Conservation (phyloP, 2,329 filamentous ascomycete genomes). For the Aureobasidium zeae region DNA sequence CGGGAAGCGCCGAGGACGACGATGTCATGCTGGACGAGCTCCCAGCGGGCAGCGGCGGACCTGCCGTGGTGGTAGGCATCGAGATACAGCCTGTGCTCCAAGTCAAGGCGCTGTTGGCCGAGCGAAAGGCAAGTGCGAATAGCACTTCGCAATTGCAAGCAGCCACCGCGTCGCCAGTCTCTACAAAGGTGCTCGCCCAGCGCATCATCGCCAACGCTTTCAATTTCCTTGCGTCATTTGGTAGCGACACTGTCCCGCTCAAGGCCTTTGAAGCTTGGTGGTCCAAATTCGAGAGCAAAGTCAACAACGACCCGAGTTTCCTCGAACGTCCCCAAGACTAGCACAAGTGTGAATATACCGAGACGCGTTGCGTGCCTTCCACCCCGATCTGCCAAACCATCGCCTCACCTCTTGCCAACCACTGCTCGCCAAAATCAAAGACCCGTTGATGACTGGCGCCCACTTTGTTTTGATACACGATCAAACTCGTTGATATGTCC, state of each 20-base stretch:
- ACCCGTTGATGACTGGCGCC: no score
- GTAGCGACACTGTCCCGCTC: slow-evolving; percentile 81
- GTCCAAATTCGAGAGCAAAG: slow-evolving; percentile 83
- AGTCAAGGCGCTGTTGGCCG: slow-evolving; percentile 61
- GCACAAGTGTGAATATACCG: neutral
- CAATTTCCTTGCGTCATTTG: slow-evolving; percentile 88
- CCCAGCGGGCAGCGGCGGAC: neutral
- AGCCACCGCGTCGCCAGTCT: slow-evolving; percentile 33
- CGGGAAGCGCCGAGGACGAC: slow-evolving; percentile 37
- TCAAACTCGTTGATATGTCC: no score
- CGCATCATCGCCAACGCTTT: slow-evolving; percentile 95
- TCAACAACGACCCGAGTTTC: slow-evolving; percentile 80
- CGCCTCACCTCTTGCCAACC: neutral
- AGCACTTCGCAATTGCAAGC: slow-evolving; percentile 21
- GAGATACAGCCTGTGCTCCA: slow-evolving; percentile 65
- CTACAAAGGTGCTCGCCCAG: slow-evolving; percentile 77
- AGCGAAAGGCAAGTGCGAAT: slow-evolving; percentile 42
- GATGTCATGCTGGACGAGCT: slow-evolving; percentile 40
- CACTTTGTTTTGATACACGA: no score
- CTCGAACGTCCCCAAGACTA: slow-evolving; percentile 58
- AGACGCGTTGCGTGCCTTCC: slow-evolving; percentile 8
- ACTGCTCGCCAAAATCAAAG: neutral
- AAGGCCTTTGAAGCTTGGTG: slow-evolving; percentile 97
- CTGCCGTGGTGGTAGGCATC: slow-evolving; percentile 66
- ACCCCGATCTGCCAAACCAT: neutral